phyloP scores from a whole-genome alignment of 306 rosid genomes.

The Canavalia gladiata region DNA sequence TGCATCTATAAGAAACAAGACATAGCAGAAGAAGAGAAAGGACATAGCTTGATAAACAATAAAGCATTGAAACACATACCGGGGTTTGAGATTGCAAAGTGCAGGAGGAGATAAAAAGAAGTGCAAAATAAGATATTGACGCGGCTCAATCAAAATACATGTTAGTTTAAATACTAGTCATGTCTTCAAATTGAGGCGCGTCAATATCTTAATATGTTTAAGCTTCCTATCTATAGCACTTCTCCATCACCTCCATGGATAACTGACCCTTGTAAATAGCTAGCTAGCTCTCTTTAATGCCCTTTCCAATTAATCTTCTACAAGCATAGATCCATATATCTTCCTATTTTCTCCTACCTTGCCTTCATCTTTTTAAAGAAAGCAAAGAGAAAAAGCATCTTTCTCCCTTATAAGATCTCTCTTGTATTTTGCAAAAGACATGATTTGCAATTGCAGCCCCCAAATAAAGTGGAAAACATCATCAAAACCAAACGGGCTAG shows the following conservation, averaged over 20 bases:
- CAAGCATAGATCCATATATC: not conserved
- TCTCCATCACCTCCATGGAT: not conserved
- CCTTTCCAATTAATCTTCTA: no score
- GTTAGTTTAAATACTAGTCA: constrained; percentile 46
- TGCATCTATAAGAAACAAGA: not conserved
- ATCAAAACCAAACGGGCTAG: constrained; percentile 37
- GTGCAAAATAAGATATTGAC: constrained; percentile 82
- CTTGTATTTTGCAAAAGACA: constrained; percentile 11
- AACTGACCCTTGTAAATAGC: not conserved
- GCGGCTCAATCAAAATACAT: constrained; percentile 92
- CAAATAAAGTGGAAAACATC: constrained; percentile 24
- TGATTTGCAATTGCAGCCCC: constrained; percentile 40
- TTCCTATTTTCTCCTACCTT: not conserved
- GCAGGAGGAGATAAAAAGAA: constrained; percentile 49
- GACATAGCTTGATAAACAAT: not conserved
- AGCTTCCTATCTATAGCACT: constrained; percentile 9
- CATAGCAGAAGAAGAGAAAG: not conserved
- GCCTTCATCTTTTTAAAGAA: not conserved
- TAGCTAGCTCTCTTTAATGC: no score
- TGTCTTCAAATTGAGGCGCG: constrained; percentile 81
- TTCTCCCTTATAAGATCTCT: constrained; percentile 39
- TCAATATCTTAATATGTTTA: constrained; percentile 66
- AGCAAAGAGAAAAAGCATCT: not conserved
- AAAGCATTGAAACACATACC: constrained; percentile 38
- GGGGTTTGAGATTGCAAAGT: not conserved